phyloP scores from a whole-genome alignment of 352 stramenopile species.

The Phytopythium vexans region DNA sequence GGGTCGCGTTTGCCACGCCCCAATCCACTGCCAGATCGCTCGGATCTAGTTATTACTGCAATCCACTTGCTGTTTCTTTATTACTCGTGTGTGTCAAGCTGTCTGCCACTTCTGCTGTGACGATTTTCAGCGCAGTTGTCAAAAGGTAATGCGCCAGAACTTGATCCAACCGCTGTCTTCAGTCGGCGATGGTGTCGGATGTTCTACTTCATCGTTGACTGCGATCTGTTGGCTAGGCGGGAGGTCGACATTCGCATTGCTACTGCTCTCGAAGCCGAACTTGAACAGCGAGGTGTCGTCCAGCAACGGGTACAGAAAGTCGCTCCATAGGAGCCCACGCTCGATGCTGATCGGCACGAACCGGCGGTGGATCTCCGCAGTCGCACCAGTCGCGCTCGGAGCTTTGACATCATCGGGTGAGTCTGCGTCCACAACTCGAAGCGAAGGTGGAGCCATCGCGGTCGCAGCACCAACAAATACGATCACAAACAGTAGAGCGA shows the following conservation, averaged over 20 bases:
- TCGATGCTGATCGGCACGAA: not conserved
- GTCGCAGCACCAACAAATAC: too few species aligned
- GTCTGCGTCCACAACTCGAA: too few species aligned
- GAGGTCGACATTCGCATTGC: conserved; percentile 5
- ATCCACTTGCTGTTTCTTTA: conserved; percentile 1
- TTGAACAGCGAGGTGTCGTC: conserved; percentile 11
- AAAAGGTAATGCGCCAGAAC: conserved; percentile 8
- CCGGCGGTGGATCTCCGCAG: too few species aligned
- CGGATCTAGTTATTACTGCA: conserved; percentile 5
- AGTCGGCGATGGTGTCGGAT: conserved; percentile 1
- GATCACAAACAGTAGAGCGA: too few species aligned
- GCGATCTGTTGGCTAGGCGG: conserved; percentile 5
- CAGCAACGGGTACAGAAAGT: conserved; percentile 11
- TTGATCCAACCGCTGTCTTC: conserved; percentile 3
- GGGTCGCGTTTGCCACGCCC: too few species aligned
- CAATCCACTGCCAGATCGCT: too few species aligned
- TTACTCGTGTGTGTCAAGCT: not conserved
- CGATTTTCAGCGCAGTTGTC: not conserved
- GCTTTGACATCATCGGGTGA: too few species aligned
- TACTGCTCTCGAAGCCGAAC: conserved; percentile 15
- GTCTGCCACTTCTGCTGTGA: not conserved
- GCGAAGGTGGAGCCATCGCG: too few species aligned
- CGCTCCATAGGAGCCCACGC: conserved; percentile 7
- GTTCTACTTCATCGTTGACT: conserved; percentile 2
- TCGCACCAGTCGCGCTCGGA: too few species aligned